phyloP scores from a whole-genome alignment of 2,329 filamentous ascomycete genomes.

The Calycina herbarum region DNA sequence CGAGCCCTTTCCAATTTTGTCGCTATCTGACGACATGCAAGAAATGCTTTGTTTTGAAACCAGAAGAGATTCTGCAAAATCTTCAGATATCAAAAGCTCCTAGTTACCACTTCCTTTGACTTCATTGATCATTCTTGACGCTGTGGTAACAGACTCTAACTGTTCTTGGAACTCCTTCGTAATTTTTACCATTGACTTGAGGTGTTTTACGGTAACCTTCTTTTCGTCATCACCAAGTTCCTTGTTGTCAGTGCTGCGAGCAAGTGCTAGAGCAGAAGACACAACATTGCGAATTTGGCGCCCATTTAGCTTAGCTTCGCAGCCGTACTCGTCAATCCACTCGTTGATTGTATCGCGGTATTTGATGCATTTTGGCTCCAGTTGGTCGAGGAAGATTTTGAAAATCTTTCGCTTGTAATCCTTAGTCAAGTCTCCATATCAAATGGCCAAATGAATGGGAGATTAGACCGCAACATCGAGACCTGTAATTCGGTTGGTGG shows the following conservation, averaged over 20 bases:
- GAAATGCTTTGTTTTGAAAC: too few relatives aligned
- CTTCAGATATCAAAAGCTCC: too few relatives aligned
- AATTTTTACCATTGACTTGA: slow-evolving; percentile 1
- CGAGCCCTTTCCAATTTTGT: too few relatives aligned
- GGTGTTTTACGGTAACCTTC: not conserved
- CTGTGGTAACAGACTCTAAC: slow-evolving; percentile 4
- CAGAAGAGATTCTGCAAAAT: too few relatives aligned
- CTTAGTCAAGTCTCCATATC: slow-evolving; percentile 27
- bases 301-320: slow-evolving; percentile 4
- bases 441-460: slow-evolving; percentile 29
- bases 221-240: not conserved
- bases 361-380: not conserved
- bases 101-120: too few relatives aligned
- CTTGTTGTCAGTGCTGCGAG: not conserved
- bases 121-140: not conserved
- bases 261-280: not conserved
- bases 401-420: slow-evolving; percentile 4
- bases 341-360: not conserved
- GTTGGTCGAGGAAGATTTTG: slow-evolving; percentile 1
- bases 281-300: slow-evolving; percentile 13
- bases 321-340: slow-evolving; percentile 2
- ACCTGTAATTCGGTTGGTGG: slow-evolving; percentile 33
- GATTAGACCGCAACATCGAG: slow-evolving; percentile 34
- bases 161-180: slow-evolving; percentile 7
- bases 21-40: too few relatives aligned